These are phyloP conservation scores for Leccinum pachyderme DNA, from an alignment of 1,284 basidiomycete species.

Conservation along the genomic window DNA sequence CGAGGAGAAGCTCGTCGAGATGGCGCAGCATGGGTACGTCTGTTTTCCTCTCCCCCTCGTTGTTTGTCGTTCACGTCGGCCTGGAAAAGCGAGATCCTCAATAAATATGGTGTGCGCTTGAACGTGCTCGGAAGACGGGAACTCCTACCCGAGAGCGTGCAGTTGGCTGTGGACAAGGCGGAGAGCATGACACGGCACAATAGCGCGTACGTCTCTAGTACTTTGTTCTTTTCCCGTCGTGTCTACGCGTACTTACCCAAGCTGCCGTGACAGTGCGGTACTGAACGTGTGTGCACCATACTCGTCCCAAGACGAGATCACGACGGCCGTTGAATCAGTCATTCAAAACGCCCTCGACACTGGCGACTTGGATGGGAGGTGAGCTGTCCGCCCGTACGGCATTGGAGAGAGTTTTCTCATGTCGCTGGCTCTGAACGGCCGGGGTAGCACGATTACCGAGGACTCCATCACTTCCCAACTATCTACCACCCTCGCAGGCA, in stretches of 20 bases:
- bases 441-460: constrained; percentile 57
- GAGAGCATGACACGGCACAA: constrained; percentile 82
- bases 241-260: neutral
- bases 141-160: constrained; percentile 79
- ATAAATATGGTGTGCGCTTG: constrained; percentile 82
- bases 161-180: constrained; percentile 67
- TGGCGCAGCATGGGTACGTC: constrained; percentile 53
- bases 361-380: constrained; percentile 37
- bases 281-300: constrained; percentile 97
- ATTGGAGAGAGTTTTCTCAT: neutral
- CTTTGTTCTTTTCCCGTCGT: neutral
- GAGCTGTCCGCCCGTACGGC: constrained; percentile 2
- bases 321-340: constrained; percentile 65
- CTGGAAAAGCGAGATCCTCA: constrained; percentile 65
- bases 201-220: constrained; percentile 40
- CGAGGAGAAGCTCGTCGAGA: neutral
- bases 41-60: neutral
- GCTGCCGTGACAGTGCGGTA: constrained; percentile 60
- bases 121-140: constrained; percentile 79
- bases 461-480: constrained; percentile 64
- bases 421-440: neutral
- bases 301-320: constrained; percentile 89
- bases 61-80: neutral
- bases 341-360: constrained; percentile 49
- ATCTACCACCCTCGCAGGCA: constrained; percentile 63